Base-by-base conservation (phyloP, 1,139 yeast genomes). In the Hyphopichia khmerensis region DNA sequence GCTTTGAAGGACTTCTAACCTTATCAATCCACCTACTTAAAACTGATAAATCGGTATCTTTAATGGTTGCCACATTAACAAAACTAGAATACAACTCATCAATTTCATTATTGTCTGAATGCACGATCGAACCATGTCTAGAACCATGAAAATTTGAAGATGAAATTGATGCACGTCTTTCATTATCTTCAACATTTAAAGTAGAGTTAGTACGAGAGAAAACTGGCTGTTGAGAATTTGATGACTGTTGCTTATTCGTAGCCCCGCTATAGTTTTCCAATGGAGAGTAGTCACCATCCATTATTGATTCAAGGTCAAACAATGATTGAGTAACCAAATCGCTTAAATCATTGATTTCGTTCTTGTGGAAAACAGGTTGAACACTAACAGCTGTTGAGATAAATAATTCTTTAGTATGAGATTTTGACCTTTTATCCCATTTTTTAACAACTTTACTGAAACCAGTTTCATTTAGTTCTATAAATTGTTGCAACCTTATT, bases 381-480 rank as follows among this genome's bases (percentile, higher is more conserved):
- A 93, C 96, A 49, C 89, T 89, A 10, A 93, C 96, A 0, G 97
- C 97, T 1, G 97, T 84, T 40, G 89, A 84, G 36, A 93, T 75
- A 60, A 91, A 93, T 41, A 93, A 73, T 61, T 93, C 99, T 59
- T 90, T 90, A 9, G 97, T 91, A 53, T 89, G 96, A 2, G 96
- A 87, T 55, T 91, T 90, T 16, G 97, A 89, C 47, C 98, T 75
- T 64, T 93, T 93, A 64, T 93, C 99, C 99, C 99, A 93, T 67
- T 93, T 93, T 61, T 93, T 93, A 53, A 93, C 79, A 29, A 89
- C 98, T 64, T 93, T 93, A 26, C 95, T 84, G 64, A 93, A 93
- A 15, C 98, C 99, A 0, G 96, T 89, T 56, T 93, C 96, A 59
- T 93, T 93, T 47, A 93, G 72, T 60, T 91, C 96, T 35, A 93